Evolutionary conservation across 495 filamentous ascomycete species (phyloP).

Genomic region (Lindgomyces ingoldianus): DNA sequence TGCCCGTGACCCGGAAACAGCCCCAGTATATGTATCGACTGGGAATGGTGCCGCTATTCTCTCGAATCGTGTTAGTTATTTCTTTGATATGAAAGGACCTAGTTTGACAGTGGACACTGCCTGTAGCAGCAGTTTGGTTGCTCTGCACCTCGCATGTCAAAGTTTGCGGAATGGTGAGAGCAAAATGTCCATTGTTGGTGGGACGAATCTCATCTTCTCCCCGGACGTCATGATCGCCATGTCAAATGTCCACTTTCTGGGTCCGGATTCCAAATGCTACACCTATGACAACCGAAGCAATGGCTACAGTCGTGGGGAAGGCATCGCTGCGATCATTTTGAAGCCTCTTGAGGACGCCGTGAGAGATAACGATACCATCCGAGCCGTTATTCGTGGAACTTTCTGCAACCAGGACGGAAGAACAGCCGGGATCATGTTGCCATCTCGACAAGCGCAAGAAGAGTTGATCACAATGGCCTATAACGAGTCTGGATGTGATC

Average conservation of each 20-base stretch:
- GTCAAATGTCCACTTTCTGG: conserved; percentile 3
- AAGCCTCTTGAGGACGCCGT: conserved; percentile 43
- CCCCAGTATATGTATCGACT: conserved; percentile 7
- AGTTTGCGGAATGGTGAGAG: not conserved
- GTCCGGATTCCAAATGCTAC: conserved; percentile 17
- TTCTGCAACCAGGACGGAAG: conserved; percentile 50
- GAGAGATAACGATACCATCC: conserved; percentile 43
- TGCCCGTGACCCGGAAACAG: conserved; percentile 28
- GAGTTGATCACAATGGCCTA: conserved; percentile 6
- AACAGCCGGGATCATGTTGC: conserved; percentile 38
- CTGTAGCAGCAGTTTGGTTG: conserved; percentile 14
- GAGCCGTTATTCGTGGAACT: conserved; percentile 49
- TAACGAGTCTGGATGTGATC: conserved; percentile 33
- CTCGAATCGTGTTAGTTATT: conserved; percentile 11
- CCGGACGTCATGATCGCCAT: not conserved
- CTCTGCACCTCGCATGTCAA: conserved; percentile 12
- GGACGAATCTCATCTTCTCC: not conserved
- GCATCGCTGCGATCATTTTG: conserved; percentile 26
- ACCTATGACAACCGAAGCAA: conserved; percentile 25
- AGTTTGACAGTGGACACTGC: conserved; percentile 14
- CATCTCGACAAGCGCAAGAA: conserved; percentile 12
- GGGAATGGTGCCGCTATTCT: not conserved
- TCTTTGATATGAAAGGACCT: conserved; percentile 13
- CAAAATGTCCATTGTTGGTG: not conserved
- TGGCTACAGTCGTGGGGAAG: conserved; percentile 31